phyloP scores from a whole-genome alignment of 192 early-diverging fungal species.

The Entomortierella parvispora region DNA sequence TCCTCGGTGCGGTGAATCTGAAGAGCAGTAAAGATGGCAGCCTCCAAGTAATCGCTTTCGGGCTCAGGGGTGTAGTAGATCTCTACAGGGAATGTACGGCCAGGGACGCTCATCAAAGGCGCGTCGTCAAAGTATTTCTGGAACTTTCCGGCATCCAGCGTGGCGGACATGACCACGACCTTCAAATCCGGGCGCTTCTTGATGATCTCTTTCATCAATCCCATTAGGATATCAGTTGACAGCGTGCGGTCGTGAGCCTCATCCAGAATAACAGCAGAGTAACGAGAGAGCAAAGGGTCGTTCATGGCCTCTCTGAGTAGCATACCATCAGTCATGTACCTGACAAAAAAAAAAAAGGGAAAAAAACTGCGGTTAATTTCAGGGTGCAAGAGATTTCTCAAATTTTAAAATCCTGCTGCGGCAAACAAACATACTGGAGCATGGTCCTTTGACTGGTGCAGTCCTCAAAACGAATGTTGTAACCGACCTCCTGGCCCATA shows the following conservation, averaged over 20 bases:
- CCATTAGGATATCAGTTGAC: slow-evolving; percentile 98
- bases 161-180: slow-evolving; percentile 97
- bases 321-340: slow-evolving; percentile 99
- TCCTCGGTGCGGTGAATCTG: slow-evolving; percentile 95
- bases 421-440: slow-evolving; percentile 70
- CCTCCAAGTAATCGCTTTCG: slow-evolving; percentile 97
- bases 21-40: slow-evolving; percentile 93
- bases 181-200: slow-evolving; percentile 84
- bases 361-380: slow-evolving; percentile 4
- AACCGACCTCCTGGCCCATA: slow-evolving; percentile 97
- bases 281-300: slow-evolving; percentile 85
- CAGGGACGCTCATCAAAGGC: slow-evolving; percentile 90
- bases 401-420: slow-evolving; percentile 22
- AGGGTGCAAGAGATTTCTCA: not conserved
- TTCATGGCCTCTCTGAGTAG: slow-evolving; percentile 97
- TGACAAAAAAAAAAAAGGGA: slow-evolving; percentile 8
- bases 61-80: slow-evolving; percentile 97
- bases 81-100: slow-evolving; percentile 98
- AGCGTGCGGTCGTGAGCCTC: slow-evolving; percentile 99
- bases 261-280: slow-evolving; percentile 97
- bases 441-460: slow-evolving; percentile 85
- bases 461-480: slow-evolving; percentile 99
- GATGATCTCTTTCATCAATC: slow-evolving; percentile 92
- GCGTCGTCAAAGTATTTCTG: slow-evolving; percentile 98
- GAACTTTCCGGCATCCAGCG: slow-evolving; percentile 98